A percentile compares a stretch with the other conserved stretches of the same genome.
These are phyloP conservation scores for Flaveria floridana DNA, from an alignment of 140 eudicot genomes.

Conservation along the genomic window DNA sequence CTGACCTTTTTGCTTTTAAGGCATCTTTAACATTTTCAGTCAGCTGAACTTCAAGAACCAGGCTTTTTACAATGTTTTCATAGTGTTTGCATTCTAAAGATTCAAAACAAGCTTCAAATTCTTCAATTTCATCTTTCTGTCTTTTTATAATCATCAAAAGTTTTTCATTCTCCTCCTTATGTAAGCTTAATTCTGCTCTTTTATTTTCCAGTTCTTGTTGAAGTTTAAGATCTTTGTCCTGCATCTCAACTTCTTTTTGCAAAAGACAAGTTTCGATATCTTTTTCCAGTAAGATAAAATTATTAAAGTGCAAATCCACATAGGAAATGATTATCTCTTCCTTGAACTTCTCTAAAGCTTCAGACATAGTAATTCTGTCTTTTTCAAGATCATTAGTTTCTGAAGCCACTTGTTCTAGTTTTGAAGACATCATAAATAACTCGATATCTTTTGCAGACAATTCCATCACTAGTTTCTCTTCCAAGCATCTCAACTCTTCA, in stretches of 20 bases:
- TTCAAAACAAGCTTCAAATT: conserved; percentile 15
- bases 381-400: conserved; percentile 31
- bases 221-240: conserved; percentile 42
- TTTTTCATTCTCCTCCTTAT: conserved; percentile 37
- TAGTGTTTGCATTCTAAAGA: conserved; percentile 50
- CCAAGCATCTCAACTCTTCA: conserved; percentile 10
- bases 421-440: conserved; percentile 45
- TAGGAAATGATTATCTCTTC: conserved; percentile 33
- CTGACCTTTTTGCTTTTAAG: conserved; percentile 39
- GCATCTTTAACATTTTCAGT: conserved; percentile 38
- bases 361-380: conserved; percentile 33
- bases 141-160: conserved; percentile 39
- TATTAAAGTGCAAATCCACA: conserved; percentile 48
- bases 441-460: conserved; percentile 42
- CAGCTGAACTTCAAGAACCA: conserved; percentile 53
- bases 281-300: conserved; percentile 44
- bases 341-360: conserved; percentile 46
- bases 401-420: conserved; percentile 41
- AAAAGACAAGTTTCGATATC: conserved; percentile 38
- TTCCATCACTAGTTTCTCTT: conserved; percentile 12
- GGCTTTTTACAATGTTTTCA: conserved; percentile 45
- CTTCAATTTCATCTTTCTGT: conserved; percentile 51
- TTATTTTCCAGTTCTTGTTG: conserved; percentile 37
- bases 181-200: conserved; percentile 39
- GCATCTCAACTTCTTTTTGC: conserved; percentile 38